Evolutionary conservation across 495 filamentous ascomycete species (phyloP).

Genomic region (Podospora australis): DNA sequence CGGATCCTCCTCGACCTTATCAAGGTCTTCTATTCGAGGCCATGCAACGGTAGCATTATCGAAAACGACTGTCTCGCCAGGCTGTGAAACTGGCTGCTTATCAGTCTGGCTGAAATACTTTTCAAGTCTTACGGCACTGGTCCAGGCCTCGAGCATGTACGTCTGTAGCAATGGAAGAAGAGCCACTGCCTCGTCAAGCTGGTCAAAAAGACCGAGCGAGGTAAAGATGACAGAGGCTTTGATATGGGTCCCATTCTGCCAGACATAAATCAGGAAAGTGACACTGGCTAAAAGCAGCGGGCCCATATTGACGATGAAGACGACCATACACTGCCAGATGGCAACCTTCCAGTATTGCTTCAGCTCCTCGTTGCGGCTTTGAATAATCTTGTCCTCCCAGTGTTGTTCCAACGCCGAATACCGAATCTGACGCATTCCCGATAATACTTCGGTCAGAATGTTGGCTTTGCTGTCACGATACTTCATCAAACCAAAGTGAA

Average conservation of each 20-base stretch:
- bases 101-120: slow-evolving; percentile 22
- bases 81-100: slow-evolving; percentile 13
- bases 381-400: slow-evolving; percentile 59
- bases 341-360: slow-evolving; percentile 51
- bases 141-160: slow-evolving; percentile 23
- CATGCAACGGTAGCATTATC: slow-evolving; percentile 25
- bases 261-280: slow-evolving; percentile 53
- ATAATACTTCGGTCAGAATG: slow-evolving; percentile 62
- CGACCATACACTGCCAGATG: slow-evolving; percentile 41
- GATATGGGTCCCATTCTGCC: slow-evolving; percentile 17
- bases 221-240: slow-evolving; percentile 25
- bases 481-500: slow-evolving; percentile 63
- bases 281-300: slow-evolving; percentile 60
- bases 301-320: slow-evolving; percentile 52
- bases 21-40: slow-evolving; percentile 17
- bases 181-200: slow-evolving; percentile 21
- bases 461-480: slow-evolving; percentile 60
- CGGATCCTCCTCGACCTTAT: slow-evolving; percentile 13
- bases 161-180: slow-evolving; percentile 18
- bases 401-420: slow-evolving; percentile 62
- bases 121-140: slow-evolving; percentile 21
- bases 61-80: slow-evolving; percentile 14
- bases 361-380: slow-evolving; percentile 55
- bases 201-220: slow-evolving; percentile 24
- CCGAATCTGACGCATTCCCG: slow-evolving; percentile 72